These are phyloP conservation scores for Aspergillus sparsus DNA, from an alignment of 495 filamentous ascomycete species.

Conservation along the genomic window DNA sequence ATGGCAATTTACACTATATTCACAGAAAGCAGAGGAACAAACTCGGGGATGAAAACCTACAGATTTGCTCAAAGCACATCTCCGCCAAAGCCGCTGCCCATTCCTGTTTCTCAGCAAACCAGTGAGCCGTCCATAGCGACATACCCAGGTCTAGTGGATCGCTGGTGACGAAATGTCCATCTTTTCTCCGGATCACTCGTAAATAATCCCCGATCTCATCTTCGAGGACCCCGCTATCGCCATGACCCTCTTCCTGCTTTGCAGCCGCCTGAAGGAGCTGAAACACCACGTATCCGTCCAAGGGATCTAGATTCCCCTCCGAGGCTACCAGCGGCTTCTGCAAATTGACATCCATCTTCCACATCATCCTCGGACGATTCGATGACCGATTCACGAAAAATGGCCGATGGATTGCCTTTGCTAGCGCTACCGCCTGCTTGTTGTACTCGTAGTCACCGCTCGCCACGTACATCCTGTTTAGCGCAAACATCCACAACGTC, in stretches of 20 bases:
- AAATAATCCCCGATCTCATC: conserved; percentile 61
- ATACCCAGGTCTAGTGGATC: conserved; percentile 66
- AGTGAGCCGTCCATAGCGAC: conserved; percentile 65
- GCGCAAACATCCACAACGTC: conserved; percentile 70
- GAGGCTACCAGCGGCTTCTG: conserved; percentile 49
- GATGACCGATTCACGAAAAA: conserved; percentile 51
- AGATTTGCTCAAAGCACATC: conserved; percentile 49
- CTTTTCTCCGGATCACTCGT: conserved; percentile 54
- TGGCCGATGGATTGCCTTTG: conserved; percentile 57
- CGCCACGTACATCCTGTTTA: conserved; percentile 59
- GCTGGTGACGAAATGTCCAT: conserved; percentile 48
- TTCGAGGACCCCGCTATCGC: conserved; percentile 36
- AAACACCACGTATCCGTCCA: conserved; percentile 61
- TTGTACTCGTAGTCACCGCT: conserved; percentile 54
- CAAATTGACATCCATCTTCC: conserved; percentile 63
- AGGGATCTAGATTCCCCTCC: conserved; percentile 63
- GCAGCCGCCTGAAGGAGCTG: conserved; percentile 53
- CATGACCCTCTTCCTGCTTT: conserved; percentile 16
- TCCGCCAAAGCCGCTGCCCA: conserved; percentile 53
- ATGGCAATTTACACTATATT: background rate
- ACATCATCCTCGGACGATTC: conserved; percentile 53
- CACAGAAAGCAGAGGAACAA: background rate
- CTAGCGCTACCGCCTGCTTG: conserved; percentile 55
- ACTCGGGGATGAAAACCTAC: conserved; percentile 25
- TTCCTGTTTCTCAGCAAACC: conserved; percentile 50